Base-by-base conservation (phyloP, 352 stramenopile species). In the Pythium folliculosum region DNA sequence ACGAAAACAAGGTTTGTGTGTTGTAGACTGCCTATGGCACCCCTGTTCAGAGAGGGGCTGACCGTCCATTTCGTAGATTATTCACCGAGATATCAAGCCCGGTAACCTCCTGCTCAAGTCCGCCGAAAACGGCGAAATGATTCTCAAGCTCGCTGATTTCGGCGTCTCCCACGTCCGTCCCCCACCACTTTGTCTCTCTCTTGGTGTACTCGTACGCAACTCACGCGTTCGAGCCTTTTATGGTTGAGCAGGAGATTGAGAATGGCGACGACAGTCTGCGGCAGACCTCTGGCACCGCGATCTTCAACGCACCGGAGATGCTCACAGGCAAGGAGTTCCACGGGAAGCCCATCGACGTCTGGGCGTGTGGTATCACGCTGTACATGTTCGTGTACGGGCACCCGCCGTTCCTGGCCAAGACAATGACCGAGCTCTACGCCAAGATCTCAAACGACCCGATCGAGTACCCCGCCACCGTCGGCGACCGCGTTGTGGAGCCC, bases 341-440 rank as follows among this genome's bases (percentile, higher is more conserved):
- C 35, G 86, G 86, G 22, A 89, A 88, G 54, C 85, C 86, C 0
- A 70, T 92, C 17, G 97, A 99, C 73, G 89, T 99, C 17, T 99
- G 97, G 97, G 95, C 96, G 16, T 97, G 92, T 21, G 96, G 97
- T 5, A 74, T 99, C 35, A 99, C 95, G 66, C 71, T 99, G 3
- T 99, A 98, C 72, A 98, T 98, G 78, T 99, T 99, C 72, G 83
- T 97, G 10, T 98, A 98, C 56, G 94, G 95, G 17, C 83, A 84
- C 38, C 80, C 98, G 5, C 97, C 97, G 4, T 99, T 98, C 70
- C 88, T 92, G 64, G 93, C 91, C 30, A 81, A 95, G 51, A 85
- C 80, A 14, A 92, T 97, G 61, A 84, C 84, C 16, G 88, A 98
- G 44, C 71, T 99, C 16, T 99, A 99, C 84, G 71, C 80, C 0